Base-by-base conservation (phyloP, 805 yeast species). In the Cyberlindnera galapagoensis region DNA sequence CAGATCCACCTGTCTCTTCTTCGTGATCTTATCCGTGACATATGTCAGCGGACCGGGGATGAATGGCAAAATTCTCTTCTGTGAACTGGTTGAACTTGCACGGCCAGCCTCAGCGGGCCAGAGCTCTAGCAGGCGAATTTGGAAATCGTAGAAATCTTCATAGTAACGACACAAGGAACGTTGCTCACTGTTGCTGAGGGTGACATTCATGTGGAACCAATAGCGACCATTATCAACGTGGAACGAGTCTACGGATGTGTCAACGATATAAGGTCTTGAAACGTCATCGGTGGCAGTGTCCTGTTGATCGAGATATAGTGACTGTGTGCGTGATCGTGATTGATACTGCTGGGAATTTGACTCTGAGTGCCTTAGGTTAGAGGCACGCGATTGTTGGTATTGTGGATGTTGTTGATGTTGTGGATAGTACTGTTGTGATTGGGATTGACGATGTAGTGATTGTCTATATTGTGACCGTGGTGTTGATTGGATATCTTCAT, bases 21-120 rank as follows among this genome's bases (percentile, higher is more conserved):
- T 58, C 1, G 80, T 70, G 23, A 74, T 72, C 11, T 75, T 60
- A 59, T 90, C 97, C 40, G 86, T 86, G 34, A 92, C 95, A 49
- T 81, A 83, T 23, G 94, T 80, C 29, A 90, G 68, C 3, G 98
- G 99, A 1, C 97, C 98, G 0, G 98, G 97, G 50, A 92, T 88
- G 44, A 80, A 86, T 7, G 98, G 98, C 36, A 92, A 67, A 19
- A 82, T 79, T 43, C 98, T 74, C 32, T 76, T 74, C 18, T 75
- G 67, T 57, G 82, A 82, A 26, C 76, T 78, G 26, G 76, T 78
- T 29, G 52, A 60, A n/a, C n/a, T n/a, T n/a, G n/a, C n/a, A 44
- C 85, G 77, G 10, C 97, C 97, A 7, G 97, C 95, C 57, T 90
- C 98, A 39, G 71, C 76, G 7, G 97, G 97, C 66, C 83, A 92